Evolutionary conservation across 805 yeast species (phyloP).

Genomic region (Metschnikowia noctiluminum): DNA sequence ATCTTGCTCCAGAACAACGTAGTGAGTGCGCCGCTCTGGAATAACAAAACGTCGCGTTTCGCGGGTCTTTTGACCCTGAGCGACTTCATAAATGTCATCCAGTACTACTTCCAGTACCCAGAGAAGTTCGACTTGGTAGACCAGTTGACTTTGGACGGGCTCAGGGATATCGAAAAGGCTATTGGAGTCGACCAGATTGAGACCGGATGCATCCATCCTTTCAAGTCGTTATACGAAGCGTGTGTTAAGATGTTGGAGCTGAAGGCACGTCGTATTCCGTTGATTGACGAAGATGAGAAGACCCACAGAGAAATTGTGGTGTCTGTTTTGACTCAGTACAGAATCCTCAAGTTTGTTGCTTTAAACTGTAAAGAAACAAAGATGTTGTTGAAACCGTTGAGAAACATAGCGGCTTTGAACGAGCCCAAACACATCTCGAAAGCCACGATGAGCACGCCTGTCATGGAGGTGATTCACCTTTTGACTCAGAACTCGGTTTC

Average conservation of each 20-base stretch:
- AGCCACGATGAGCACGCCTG: conserved; percentile 88
- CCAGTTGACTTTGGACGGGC: conserved; percentile 76
- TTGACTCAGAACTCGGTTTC: conserved; percentile 79
- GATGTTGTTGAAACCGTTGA: conserved; percentile 71
- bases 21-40: conserved; percentile 97
- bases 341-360: conserved; percentile 92
- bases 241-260: conserved; percentile 87
- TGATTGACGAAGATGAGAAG: conserved; percentile 90
- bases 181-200: conserved; percentile 86
- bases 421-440: conserved; percentile 55
- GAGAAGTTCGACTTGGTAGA: conserved; percentile 87
- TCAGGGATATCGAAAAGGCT: conserved; percentile 81
- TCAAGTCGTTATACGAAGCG: conserved; percentile 84
- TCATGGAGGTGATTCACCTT: conserved; percentile 84
- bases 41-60: conserved; percentile 80
- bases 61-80: conserved; percentile 91
- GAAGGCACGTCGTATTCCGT: conserved; percentile 88
- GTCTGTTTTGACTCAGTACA: conserved; percentile 90
- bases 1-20: conserved; percentile 89
- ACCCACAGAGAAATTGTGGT: conserved; percentile 93
- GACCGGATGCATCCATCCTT: conserved; percentile 85
- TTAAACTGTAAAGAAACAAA: conserved; percentile 93
- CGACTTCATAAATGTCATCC: conserved; percentile 93
- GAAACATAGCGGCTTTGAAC: conserved; percentile 65
- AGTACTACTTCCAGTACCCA: conserved; percentile 86